A percentile compares a stretch with the other conserved stretches of the same genome.
Evolutionary conservation across 495 filamentous ascomycete species (phyloP).

Genomic region (Glarea lozoyensis): DNA sequence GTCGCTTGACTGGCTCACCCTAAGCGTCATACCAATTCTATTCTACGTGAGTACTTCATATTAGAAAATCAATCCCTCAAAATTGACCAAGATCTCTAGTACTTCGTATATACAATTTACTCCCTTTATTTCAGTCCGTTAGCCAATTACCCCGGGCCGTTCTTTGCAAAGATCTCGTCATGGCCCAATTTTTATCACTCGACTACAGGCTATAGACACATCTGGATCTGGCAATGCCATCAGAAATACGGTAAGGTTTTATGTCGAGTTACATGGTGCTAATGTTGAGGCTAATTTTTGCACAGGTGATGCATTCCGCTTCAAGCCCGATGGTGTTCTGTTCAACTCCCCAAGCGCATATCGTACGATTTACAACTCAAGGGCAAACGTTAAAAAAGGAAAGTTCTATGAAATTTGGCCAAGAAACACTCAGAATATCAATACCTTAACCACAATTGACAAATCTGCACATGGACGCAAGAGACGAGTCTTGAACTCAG

Average conservation of each 20-base stretch:
- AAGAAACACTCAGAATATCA: constrained; percentile 2
- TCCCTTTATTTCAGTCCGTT: constrained; percentile 53
- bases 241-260: constrained; percentile 46
- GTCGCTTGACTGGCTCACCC: too few relatives aligned
- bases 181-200: constrained; percentile 46
- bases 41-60: too few relatives aligned
- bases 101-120: constrained; percentile 25
- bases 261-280: too few relatives aligned
- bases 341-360: constrained; percentile 22
- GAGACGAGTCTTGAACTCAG: neutral
- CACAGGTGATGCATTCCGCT: neutral
- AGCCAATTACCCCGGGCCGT: constrained; percentile 53
- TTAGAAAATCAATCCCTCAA: too few relatives aligned
- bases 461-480: neutral
- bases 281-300: constrained; percentile 18
- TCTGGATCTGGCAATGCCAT: constrained; percentile 47
- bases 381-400: constrained; percentile 22
- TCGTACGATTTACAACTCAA: constrained; percentile 21
- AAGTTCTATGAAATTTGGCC: constrained; percentile 19
- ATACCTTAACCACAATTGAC: neutral
- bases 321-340: constrained; percentile 10
- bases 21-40: too few relatives aligned
- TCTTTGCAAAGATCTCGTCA: constrained; percentile 45
- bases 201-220: constrained; percentile 46
- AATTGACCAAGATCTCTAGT: too few relatives aligned